Conservation (phyloP, 2,329 filamentous ascomycete genomes). For the Phialophora chinensis region DNA sequence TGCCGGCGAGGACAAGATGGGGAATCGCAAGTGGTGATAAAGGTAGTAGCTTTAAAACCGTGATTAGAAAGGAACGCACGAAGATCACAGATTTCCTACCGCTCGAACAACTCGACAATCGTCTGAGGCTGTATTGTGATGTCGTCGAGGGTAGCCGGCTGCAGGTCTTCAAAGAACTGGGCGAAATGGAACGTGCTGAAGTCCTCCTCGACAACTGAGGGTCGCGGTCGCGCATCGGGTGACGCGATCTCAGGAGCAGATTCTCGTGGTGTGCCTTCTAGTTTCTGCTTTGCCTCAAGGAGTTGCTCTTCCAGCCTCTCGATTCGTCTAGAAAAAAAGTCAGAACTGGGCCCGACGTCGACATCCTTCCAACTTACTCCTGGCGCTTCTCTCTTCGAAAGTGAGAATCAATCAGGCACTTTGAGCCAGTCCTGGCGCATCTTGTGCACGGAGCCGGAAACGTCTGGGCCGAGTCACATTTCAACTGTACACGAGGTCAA, state of each 20-base stretch:
- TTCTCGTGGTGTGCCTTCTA: constrained; percentile 11
- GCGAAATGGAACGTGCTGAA: constrained; percentile 17
- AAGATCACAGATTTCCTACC: constrained; percentile 1
- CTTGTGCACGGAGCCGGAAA: constrained; percentile 17
- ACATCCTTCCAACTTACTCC: constrained; percentile 8
- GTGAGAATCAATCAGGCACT: constrained; percentile 19
- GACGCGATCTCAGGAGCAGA: not conserved
- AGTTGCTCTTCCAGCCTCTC: constrained; percentile 20
- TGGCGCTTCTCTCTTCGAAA: constrained; percentile 22
- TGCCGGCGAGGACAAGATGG: constrained; percentile 13
- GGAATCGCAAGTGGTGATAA: constrained; percentile 16
- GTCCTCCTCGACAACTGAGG: constrained; percentile 13
- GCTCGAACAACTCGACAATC: constrained; percentile 19
- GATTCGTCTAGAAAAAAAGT: constrained; percentile 12
- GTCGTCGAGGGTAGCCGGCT: constrained; percentile 11
- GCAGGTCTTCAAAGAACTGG: constrained; percentile 9
- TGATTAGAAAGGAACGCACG: not conserved
- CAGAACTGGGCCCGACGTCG: not conserved
- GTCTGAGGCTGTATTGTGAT: constrained; percentile 14
- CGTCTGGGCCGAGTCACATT: constrained; percentile 17
- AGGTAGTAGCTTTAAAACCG: constrained; percentile 13
- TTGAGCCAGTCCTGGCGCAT: constrained; percentile 13
- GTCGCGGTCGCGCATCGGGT: not conserved
- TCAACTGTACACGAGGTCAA: constrained; percentile 11
- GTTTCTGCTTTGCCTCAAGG: constrained; percentile 16